Evolutionary conservation across 1,284 basidiomycete genomes (phyloP).

Genomic region (Mycena sp.): DNA sequence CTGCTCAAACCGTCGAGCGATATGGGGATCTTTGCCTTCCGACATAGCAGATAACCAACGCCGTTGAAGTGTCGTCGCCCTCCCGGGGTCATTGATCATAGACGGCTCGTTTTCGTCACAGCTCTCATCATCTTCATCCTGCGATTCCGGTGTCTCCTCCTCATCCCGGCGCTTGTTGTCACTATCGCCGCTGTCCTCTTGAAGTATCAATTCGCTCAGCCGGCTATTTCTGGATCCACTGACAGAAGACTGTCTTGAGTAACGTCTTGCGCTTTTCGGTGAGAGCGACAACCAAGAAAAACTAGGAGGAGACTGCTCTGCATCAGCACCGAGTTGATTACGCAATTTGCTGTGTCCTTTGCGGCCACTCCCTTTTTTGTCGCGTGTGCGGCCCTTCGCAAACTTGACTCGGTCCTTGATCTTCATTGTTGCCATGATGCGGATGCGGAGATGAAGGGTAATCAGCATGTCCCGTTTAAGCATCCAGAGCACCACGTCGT

Average conservation of each 20-base stretch:
- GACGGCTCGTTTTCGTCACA: slow-evolving; percentile 66
- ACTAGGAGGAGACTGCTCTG: slow-evolving; percentile 30
- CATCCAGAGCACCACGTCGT: slow-evolving; percentile 92
- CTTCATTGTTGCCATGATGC: slow-evolving; percentile 81
- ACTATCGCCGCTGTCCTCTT: slow-evolving; percentile 45
- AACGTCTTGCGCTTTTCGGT: slow-evolving; percentile 56
- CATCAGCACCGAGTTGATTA: slow-evolving; percentile 31
- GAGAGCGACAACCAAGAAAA: slow-evolving; percentile 58
- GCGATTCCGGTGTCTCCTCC: slow-evolving; percentile 38
- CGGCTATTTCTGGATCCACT: slow-evolving; percentile 51
- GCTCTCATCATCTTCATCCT: slow-evolving; percentile 49
- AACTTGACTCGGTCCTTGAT: slow-evolving; percentile 75
- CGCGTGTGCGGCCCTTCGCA: slow-evolving; percentile 54
- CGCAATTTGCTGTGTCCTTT: slow-evolving; percentile 34
- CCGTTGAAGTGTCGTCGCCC: slow-evolving; percentile 79
- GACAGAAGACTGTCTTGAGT: slow-evolving; percentile 54
- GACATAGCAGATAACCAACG: slow-evolving; percentile 88
- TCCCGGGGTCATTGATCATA: slow-evolving; percentile 85
- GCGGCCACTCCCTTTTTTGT: slow-evolving; percentile 43
- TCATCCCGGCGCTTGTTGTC: slow-evolving; percentile 36
- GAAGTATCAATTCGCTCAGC: slow-evolving; percentile 50
- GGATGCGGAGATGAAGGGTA: slow-evolving; percentile 87
- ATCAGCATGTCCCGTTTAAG: slow-evolving; percentile 87
- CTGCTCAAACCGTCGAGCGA: slow-evolving; percentile 74
- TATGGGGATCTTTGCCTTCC: slow-evolving; percentile 72